Evolutionary conservation across 495 filamentous ascomycete genomes (phyloP), one percentile per base, ranked within the genome.

Genomic region (Xylaria castorea): DNA sequence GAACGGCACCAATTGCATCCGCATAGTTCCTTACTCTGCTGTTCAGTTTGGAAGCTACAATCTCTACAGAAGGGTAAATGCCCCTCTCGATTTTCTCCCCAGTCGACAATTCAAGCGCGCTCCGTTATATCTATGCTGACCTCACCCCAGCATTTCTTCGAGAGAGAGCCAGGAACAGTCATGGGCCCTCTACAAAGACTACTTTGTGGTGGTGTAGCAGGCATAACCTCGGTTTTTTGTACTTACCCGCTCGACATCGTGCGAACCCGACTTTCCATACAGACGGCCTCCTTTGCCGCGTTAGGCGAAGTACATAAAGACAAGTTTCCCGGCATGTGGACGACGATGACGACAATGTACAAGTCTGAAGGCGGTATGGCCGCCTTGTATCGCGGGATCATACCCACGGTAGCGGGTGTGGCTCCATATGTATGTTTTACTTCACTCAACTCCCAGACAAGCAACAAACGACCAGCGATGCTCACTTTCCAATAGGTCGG

Each of bases 1-100:
- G 38, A 99, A 99, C 79, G 96, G 96, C 67, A 97, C 94, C 57
- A 99, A 99, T 82, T 99, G 96, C 83, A 94, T 98, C 76, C 92
- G 96, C 63, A 99, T 99, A 67, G 93, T 99, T 51, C 96, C 96
- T 16, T 99, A 99, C 81, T 97, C 94, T 51, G 96, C 96, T 1
- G 96, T 99, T 30, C 96, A 99, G 80, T 99, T 99, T 83, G 93
- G 95, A 51, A 95, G 93, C 78, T 99, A 98, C 81, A 98, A 95
- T 78, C 91, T 98, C 74, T 99, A 98, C 81, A 98, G 97, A 84
- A 89, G 90, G 85, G 95, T 97, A 83, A 80, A 90, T 64, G 38
- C 2, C 27, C 36, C 57, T 42, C 11, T 30, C 48, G 2, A 20
- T 46, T 62, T 22, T 18, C 36, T 25, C 22, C 40, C 11, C 34